phyloP scores from a whole-genome alignment of 768 basidiomycete genomes.

The Mycena latifolia region DNA sequence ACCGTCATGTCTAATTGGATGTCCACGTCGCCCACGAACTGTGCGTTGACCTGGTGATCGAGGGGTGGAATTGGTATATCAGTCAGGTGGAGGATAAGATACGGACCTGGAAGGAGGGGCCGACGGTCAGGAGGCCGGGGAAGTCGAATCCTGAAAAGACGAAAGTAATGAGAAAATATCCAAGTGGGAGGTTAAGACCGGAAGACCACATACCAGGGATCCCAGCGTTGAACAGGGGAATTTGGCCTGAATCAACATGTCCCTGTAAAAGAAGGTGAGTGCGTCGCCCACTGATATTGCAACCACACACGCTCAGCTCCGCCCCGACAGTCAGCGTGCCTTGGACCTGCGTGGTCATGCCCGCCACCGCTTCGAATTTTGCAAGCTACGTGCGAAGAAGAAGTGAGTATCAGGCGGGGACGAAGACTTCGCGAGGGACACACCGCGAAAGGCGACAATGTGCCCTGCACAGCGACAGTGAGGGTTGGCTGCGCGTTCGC shows the following conservation, averaged over 20 bases:
- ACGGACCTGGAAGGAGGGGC: constrained; percentile 19
- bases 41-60: neutral
- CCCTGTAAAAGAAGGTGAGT: neutral
- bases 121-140: constrained; percentile 62
- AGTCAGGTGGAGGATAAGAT: neutral
- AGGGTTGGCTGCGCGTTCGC: constrained; percentile 22
- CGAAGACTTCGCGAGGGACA: neutral
- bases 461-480: constrained; percentile 42
- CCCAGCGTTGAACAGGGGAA: too few relatives aligned
- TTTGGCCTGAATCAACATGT: too few relatives aligned
- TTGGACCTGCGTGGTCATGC: constrained; percentile 51
- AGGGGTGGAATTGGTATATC: too few relatives aligned
- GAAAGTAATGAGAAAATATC: too few relatives aligned
- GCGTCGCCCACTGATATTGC: neutral
- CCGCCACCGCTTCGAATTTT: constrained; percentile 38
- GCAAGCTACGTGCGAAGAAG: neutral
- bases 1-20: constrained; percentile 14
- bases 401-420: neutral
- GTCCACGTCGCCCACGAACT: constrained; percentile 20
- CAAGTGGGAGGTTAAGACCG: too few relatives aligned
- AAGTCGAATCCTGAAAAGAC: constrained; percentile 49
- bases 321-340: constrained; percentile 54
- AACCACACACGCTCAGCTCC: constrained; percentile 46
- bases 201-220: too few relatives aligned
- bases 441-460: constrained; percentile 43